Base-by-base conservation (phyloP, 164 flowering plant species). In the Magnolia kwangsiensis region DNA sequence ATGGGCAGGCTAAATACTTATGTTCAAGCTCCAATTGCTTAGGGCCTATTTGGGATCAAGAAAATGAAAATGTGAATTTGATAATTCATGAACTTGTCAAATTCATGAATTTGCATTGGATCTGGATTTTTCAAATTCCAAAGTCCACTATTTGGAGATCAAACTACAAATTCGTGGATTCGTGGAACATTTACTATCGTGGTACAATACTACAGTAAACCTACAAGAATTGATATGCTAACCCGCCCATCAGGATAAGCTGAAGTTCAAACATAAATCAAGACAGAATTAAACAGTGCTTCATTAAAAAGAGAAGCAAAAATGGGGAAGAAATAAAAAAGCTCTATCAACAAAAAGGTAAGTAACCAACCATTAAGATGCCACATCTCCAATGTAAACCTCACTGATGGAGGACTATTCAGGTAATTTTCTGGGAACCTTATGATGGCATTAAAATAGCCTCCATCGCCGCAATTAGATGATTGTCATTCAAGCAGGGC, bases 231-330 rank as follows among this genome's bases (percentile, higher is more conserved):
- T 50, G 98, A 95, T 64, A 95, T 93, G 84, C 97, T 93, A 61
- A 95, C 98, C 72, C 88, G 85, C 31, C 98, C 98, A 86, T 95
- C 98, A 9, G 88, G 80, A 83, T 95, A 95, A 74, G 93, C 98
- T 95, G 89, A 63, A 82, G 27, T 63, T 74, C 65, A 78, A 2
- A 37, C 55, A 21, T 4, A 27, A 76, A 80, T 5, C 24, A 66
- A 63, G n/a, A 27, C 29, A 27, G 29, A 27, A 27, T 27, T 27
- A 27, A 27, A 27, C 29, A 27, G 29, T 27, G 2, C 11, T 16
- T 69, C n/a, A 37, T 29, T 27, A 13, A 20, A 27, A 73, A 27
- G 16, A 2, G 68, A 67, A 18, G 3, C 1, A 27, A 67, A 16
- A 27, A 27, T 37, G 45, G 1, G 27, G 27, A 1, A 24, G 1